These are phyloP conservation scores for Trichomonascaceae sp. DNA, from an alignment of 1,139 yeast genomes.

Conservation along the genomic window DNA sequence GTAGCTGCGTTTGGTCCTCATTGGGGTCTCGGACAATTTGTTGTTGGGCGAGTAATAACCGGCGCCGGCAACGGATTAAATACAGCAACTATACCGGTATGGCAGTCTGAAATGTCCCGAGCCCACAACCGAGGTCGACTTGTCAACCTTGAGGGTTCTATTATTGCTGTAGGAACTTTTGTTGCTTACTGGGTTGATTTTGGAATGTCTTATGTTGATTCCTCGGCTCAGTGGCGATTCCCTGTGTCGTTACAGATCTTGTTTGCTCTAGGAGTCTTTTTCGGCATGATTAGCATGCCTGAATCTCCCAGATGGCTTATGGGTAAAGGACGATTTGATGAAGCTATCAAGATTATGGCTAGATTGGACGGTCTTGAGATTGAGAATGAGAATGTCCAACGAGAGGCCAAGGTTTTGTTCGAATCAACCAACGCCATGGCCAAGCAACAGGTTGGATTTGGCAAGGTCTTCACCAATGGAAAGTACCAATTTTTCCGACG, in stretches of 20 bases:
- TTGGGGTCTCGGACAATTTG: conserved; percentile 59
- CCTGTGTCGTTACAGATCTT: conserved; percentile 34
- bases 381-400: conserved; percentile 20
- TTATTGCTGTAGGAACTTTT: conserved; percentile 66
- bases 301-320: conserved; percentile 49
- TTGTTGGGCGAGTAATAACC: conserved; percentile 67
- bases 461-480: conserved; percentile 54
- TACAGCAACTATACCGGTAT: conserved; percentile 76
- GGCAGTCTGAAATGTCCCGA: conserved; percentile 75
- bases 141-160: conserved; percentile 67
- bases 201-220: conserved; percentile 43
- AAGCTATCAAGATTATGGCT: conserved; percentile 40
- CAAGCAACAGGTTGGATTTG: conserved; percentile 21
- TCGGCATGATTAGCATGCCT: conserved; percentile 33
- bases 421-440: conserved; percentile 22
- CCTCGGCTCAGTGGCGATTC: conserved; percentile 46
- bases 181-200: conserved; percentile 70
- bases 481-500: conserved; percentile 33
- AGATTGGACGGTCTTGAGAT: conserved; percentile 29
- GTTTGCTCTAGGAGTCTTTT: conserved; percentile 23
- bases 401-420: conserved; percentile 20
- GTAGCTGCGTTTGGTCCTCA: conserved; percentile 62
- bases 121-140: conserved; percentile 69
- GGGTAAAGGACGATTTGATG: conserved; percentile 37
- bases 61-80: conserved; percentile 77